Evolutionary conservation across 2,329 filamentous ascomycete species (phyloP), one percentile per base, ranked within the genome.

Genomic region (Aspergillus puulaauensis): DNA sequence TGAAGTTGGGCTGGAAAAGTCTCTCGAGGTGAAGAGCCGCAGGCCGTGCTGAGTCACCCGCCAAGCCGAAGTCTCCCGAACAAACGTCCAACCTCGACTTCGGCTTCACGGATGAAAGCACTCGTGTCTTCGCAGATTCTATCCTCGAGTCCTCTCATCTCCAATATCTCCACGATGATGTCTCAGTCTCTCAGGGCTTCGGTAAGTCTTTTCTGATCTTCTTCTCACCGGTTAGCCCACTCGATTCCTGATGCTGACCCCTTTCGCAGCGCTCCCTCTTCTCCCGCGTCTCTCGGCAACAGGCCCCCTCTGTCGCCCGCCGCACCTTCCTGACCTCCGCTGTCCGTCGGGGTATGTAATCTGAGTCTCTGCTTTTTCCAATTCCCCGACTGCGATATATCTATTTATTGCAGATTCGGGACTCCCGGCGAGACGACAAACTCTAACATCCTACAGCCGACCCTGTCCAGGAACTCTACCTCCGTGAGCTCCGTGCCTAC

Each of bases 391-490:
- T 37, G 8, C 27, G 21, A 47, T 27, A n/a, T 8, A 11, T 47
- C 48, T 50, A 51, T 54, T 49, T 8, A 45, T 27, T 12, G 47
- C 47, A 21, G 23, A 24, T 21, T 37, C 24, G 35, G 27, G 14
- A 4, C 11, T 23, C 23, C 14, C 43, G 35, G 12, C 44, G 35
- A 35, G 41, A 21, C 35, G 15, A 43, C 56, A 35, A 40, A 63
- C 57, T 56, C 65, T 67, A 63, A 71, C 62, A 55, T 59, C 52
- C 53, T 64, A 39, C 74, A 98, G 95, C 91, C 86, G 95, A 99
- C 79, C 87, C 96, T 72, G 91, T 99, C 70, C 95, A 98, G 81
- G 93, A 98, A 77, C 86, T 99, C 74, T 99, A 99, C 85, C 87
- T 99, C 70, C 90, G 89, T 78, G 93, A 98, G 81, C 87, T 99